phyloP scores from a whole-genome alignment of 345 rosid genomes.

The Erucastrum elatum region DNA sequence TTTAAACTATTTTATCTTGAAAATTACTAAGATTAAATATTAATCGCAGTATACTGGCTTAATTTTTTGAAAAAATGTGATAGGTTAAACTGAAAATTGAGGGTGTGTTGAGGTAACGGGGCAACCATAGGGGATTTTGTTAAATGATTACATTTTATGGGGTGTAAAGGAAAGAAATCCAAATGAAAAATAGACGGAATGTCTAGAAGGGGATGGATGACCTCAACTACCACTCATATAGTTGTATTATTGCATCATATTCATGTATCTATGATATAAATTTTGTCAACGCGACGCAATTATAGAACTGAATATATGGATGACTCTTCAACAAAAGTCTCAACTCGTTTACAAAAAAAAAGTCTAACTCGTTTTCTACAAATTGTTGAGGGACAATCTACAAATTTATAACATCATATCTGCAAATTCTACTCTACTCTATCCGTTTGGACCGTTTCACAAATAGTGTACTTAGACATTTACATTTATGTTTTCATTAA shows the following conservation, averaged over 20 bases:
- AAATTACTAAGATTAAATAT: neutral
- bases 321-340: neutral
- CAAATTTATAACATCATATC: neutral
- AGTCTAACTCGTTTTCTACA: neutral
- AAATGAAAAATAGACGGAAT: neutral
- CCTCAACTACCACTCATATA: slow-evolving; percentile 21
- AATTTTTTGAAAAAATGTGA: neutral
- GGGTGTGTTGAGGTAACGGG: neutral
- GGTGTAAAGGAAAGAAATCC: neutral
- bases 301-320: slow-evolving; percentile 18
- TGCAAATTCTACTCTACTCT: no score
- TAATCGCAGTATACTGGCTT: neutral
- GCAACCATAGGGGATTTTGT: neutral
- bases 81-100: neutral
- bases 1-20: neutral
- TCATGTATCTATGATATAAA: slow-evolving; percentile 1
- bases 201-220: slow-evolving; percentile 27
- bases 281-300: slow-evolving; percentile 28
- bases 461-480: no score
- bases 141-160: neutral
- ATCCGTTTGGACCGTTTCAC: no score
- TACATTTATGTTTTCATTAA: no score
- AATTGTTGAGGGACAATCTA: neutral
- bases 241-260: slow-evolving; percentile 17
- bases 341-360: neutral